Conservation (phyloP, 352 stramenopile species). For the Pythium aristosporum region DNA sequence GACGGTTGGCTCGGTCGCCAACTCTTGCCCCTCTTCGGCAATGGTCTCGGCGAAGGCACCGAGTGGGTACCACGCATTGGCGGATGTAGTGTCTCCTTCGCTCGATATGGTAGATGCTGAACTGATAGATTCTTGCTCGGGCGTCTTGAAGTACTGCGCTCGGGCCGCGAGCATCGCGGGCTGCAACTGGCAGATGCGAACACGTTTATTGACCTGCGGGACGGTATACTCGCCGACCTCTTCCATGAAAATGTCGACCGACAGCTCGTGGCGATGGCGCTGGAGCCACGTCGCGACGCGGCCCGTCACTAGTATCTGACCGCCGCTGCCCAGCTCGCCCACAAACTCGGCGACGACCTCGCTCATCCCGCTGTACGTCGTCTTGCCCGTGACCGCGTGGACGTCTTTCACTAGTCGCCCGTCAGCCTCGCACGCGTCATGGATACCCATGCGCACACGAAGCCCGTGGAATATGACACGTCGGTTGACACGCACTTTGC, state of each 20-base stretch:
- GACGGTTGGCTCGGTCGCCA: background rate
- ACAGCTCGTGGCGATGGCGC: conserved; percentile 13
- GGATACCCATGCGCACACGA: conserved; percentile 37
- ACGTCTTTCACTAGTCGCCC: conserved; percentile 19
- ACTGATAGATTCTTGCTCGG: background rate
- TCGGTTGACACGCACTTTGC: conserved; percentile 21
- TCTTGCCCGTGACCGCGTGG: conserved; percentile 28
- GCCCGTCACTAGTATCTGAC: conserved; percentile 22
- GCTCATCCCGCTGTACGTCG: conserved; percentile 24
- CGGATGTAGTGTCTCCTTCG: background rate
- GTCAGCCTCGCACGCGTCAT: conserved; percentile 17
- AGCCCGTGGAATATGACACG: conserved; percentile 29
- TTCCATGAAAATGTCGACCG: conserved; percentile 26
- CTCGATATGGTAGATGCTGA: background rate
- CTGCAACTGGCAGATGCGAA: conserved; percentile 48
- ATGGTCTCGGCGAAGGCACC: background rate
- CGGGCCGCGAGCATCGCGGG: conserved; percentile 21
- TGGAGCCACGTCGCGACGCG: conserved; percentile 5
- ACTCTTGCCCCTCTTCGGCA: background rate
- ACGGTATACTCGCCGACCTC: conserved; percentile 36
- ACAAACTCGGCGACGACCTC: conserved; percentile 29
- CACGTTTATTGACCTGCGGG: conserved; percentile 36
- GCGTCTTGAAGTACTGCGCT: conserved; percentile 3
- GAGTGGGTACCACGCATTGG: background rate
- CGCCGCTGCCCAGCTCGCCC: conserved; percentile 29